These are phyloP conservation scores for Mortierella sp. DNA, from an alignment of 371 early-diverging fungal genomes.

Conservation along the genomic window DNA sequence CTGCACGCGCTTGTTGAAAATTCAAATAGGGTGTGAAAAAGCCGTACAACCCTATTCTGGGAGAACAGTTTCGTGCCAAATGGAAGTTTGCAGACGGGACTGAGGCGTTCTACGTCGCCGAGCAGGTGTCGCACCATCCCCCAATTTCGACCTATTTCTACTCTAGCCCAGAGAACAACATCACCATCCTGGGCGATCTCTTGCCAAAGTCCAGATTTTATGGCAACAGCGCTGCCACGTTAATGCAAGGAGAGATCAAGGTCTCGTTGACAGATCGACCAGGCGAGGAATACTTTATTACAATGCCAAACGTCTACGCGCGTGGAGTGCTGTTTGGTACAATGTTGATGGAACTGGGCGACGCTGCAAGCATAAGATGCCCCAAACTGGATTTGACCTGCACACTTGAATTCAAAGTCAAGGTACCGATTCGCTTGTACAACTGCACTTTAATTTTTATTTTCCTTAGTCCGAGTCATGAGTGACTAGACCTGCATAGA, in stretches of 20 bases:
- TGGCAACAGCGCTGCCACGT: slow-evolving; percentile 92
- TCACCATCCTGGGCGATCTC: slow-evolving; percentile 86
- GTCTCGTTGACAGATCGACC: slow-evolving; percentile 71
- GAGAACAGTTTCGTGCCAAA: slow-evolving; percentile 90
- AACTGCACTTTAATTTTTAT: slow-evolving; percentile 1
- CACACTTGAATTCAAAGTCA: slow-evolving; percentile 91
- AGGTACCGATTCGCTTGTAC: slow-evolving; percentile 69
- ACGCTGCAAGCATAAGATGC: slow-evolving; percentile 79
- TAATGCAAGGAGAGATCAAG: slow-evolving; percentile 84
- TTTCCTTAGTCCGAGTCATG: slow-evolving; percentile 32
- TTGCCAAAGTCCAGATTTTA: slow-evolving; percentile 90
- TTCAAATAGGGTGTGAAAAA: slow-evolving; percentile 92
- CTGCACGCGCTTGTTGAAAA: too few species aligned
- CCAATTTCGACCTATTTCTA: slow-evolving; percentile 92
- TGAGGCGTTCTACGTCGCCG: slow-evolving; percentile 85
- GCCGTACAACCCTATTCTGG: slow-evolving; percentile 97
- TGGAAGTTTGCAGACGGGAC: slow-evolving; percentile 80
- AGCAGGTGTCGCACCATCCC: slow-evolving; percentile 98
- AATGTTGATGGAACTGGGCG: slow-evolving; percentile 95
- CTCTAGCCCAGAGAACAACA: slow-evolving; percentile 83
- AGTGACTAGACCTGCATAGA: not conserved
- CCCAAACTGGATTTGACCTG: slow-evolving; percentile 77
- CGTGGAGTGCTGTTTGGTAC: slow-evolving; percentile 93
- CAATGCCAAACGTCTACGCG: slow-evolving; percentile 94
- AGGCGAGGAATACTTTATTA: slow-evolving; percentile 82